Evolutionary conservation across 176 grass and related monocot species (phyloP).

Genomic region (Echinochloa phyllopogon): DNA sequence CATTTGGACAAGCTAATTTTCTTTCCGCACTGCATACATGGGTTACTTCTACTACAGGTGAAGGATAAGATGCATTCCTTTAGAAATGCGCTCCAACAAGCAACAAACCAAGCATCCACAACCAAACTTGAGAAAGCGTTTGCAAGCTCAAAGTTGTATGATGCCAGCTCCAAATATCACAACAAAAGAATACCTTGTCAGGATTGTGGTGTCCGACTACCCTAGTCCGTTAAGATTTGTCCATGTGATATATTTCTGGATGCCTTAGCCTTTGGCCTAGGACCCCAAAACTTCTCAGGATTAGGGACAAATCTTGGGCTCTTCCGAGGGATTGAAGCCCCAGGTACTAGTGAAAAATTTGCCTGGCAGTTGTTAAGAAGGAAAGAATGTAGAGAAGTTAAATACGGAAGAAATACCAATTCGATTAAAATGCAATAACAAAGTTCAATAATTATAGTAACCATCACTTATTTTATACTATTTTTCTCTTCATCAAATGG

Average conservation of each 20-base stretch:
- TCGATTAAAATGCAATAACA: not conserved
- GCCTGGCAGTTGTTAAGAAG: constrained; percentile 29
- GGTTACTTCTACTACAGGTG: not conserved
- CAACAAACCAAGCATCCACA: not conserved
- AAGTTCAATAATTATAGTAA: not conserved
- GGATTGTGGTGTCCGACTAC: not conserved
- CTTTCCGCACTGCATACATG: not conserved
- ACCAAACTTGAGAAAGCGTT: not conserved
- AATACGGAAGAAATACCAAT: not conserved
- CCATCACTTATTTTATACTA: not conserved
- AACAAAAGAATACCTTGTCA: not conserved
- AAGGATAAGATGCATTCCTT: not conserved
- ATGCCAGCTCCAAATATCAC: not conserved
- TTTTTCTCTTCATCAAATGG: not conserved
- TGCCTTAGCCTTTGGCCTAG: constrained; percentile 58
- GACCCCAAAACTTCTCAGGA: constrained; percentile 65
- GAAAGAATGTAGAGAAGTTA: not conserved
- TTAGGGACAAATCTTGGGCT: constrained; percentile 53
- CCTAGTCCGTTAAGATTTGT: constrained; percentile 5
- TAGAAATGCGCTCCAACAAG: not conserved
- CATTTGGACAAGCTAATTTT: not conserved
- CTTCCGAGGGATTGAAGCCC: constrained; percentile 30
- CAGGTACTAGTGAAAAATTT: constrained; percentile 37
- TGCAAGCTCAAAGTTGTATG: not conserved
- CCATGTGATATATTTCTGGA: constrained; percentile 24